phyloP scores from a whole-genome alignment of 2,329 filamentous ascomycete species.

The Trichoderma hamatum region DNA sequence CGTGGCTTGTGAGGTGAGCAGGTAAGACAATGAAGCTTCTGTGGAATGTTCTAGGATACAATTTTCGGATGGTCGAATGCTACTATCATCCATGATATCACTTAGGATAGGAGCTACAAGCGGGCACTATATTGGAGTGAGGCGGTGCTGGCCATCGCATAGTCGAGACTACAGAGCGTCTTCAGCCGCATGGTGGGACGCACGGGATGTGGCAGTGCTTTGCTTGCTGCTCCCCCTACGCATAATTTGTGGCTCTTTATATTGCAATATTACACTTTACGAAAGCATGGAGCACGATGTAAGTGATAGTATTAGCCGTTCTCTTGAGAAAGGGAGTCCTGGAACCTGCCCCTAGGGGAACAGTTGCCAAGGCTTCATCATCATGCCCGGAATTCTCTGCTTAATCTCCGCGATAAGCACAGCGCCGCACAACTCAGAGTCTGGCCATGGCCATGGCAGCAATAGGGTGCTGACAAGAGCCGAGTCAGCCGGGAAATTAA shows the following conservation, averaged over 20 bases:
- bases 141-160: conserved; percentile 3
- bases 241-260: background rate
- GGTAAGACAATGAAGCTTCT: background rate
- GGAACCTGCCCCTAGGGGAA: background rate
- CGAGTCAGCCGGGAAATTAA: conserved; percentile 12
- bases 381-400: background rate
- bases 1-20: background rate
- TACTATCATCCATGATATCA: background rate
- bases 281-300: background rate
- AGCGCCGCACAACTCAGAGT: background rate
- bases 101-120: background rate
- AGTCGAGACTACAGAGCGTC: background rate
- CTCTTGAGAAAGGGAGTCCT: background rate
- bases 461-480: conserved; percentile 9
- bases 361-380: background rate
- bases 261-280: background rate
- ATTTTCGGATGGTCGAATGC: background rate
- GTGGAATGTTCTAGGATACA: conserved; percentile 8
- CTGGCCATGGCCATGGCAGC: background rate
- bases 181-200: conserved; percentile 21
- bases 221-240: conserved; percentile 4
- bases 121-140: background rate
- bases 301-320: background rate
- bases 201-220: conserved; percentile 6
- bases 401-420: background rate